Evolutionary conservation across 2,329 filamentous ascomycete species (phyloP).

Genomic region (Reticulascus tulasneorum): DNA sequence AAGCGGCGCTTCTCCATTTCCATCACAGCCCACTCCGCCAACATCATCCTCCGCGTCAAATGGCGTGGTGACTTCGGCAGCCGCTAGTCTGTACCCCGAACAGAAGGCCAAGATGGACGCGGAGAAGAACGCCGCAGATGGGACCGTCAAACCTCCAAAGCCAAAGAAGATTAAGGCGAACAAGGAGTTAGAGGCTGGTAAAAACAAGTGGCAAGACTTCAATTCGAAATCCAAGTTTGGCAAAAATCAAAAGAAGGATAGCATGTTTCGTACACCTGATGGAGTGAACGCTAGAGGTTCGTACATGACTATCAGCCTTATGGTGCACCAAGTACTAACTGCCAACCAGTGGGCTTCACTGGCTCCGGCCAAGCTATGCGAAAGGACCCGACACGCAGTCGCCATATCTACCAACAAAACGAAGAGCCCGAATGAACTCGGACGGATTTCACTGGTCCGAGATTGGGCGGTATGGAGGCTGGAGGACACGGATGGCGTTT

Average conservation of each 20-base stretch:
- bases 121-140: conserved; percentile 58
- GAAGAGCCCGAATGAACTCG: conserved; percentile 64
- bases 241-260: conserved; percentile 75
- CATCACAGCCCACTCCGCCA: conserved; percentile 37
- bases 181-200: conserved; percentile 84
- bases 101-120: conserved; percentile 50
- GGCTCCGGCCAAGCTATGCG: conserved; percentile 95
- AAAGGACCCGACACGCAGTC: conserved; percentile 77
- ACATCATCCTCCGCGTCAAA: conserved; percentile 26
- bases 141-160: conserved; percentile 67
- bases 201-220: conserved; percentile 95
- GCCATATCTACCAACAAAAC: conserved; percentile 78
- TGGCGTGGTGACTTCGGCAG: conserved; percentile 51
- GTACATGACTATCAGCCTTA: conserved; percentile 16
- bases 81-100: conserved; percentile 55
- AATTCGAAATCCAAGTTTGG: conserved; percentile 70
- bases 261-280: conserved; percentile 94
- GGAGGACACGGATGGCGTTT: conserved; percentile 16
- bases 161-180: conserved; percentile 89
- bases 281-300: conserved; percentile 81
- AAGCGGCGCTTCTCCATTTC: conserved; percentile 34
- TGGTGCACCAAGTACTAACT: conserved; percentile 6
- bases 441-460: conserved; percentile 19
- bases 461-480: conserved; percentile 16
- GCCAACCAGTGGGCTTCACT: conserved; percentile 77